These are phyloP conservation scores for Microcos paniculata DNA, from an alignment of 345 rosid species.

Conservation along the genomic window DNA sequence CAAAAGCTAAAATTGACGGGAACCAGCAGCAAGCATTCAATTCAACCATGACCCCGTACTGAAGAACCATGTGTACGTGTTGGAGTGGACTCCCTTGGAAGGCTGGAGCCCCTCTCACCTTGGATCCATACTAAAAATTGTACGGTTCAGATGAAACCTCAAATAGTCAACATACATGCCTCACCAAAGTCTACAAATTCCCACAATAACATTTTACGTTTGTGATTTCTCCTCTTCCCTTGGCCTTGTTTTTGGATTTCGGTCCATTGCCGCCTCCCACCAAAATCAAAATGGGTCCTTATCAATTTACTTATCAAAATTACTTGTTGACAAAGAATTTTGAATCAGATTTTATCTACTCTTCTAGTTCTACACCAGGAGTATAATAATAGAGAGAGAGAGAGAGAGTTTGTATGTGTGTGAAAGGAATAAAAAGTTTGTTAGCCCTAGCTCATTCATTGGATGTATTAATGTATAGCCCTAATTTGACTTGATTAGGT, in stretches of 20 bases:
- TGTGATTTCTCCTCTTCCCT: no score
- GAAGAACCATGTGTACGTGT: background rate
- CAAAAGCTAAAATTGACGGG: background rate
- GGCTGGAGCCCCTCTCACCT: no score
- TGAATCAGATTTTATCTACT: background rate
- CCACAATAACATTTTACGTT: background rate
- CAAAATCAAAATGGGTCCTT: background rate
- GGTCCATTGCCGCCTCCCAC: no score
- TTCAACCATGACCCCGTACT: background rate
- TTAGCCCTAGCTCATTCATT: background rate
- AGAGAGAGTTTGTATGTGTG: no score
- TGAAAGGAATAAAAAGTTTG: background rate
- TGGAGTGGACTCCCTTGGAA: no score
- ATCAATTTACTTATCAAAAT: background rate
- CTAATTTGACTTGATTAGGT: no score
- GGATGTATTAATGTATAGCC: background rate
- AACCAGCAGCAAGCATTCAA: background rate
- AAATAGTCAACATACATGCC: background rate
- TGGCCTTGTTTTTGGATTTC: background rate
- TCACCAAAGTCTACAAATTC: background rate
- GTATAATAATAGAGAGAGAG: no score
- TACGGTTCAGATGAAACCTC: background rate
- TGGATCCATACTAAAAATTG: background rate
- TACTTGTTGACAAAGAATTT: background rate
- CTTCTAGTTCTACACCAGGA: no score